These are phyloP conservation scores for Ceratobasidium sp. DNA, from an alignment of 1,284 basidiomycete genomes.

Conservation along the genomic window DNA sequence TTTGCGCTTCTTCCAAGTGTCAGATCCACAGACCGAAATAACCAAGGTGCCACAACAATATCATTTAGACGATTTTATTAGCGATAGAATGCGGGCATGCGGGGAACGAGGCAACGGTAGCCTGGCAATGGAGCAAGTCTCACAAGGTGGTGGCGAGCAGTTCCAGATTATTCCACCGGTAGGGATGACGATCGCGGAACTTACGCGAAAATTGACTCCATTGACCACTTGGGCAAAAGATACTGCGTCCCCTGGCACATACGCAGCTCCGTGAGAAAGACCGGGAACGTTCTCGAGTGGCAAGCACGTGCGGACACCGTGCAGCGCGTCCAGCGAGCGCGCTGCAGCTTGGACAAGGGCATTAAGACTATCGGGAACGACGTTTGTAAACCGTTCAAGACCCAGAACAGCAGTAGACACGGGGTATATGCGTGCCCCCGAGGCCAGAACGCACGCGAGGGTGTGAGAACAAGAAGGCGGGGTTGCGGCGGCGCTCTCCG, in stretches of 20 bases:
- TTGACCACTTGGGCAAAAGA: not conserved
- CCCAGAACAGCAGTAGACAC: not conserved
- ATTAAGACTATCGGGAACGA: not conserved
- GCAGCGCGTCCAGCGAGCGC: not conserved
- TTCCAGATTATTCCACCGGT: no score
- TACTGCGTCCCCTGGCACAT: not conserved
- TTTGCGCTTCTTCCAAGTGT: no score
- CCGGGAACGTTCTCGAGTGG: not conserved
- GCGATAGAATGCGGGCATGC: no score
- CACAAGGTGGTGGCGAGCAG: no score
- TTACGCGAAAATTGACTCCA: not conserved
- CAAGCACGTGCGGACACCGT: not conserved
- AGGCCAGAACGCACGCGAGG: not conserved
- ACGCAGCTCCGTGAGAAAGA: not conserved
- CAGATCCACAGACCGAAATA: no score
- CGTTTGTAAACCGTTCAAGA: not conserved
- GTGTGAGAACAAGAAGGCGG: conserved; percentile 13
- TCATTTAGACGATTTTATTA: no score
- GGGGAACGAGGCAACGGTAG: no score
- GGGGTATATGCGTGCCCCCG: conserved; percentile 9
- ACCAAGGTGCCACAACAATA: no score
- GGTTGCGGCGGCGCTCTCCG: conserved; percentile 20
- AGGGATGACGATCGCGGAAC: no score
- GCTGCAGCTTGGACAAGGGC: not conserved
- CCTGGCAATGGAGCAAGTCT: no score